Conservation (phyloP, 139 green algal genomes). For the Deuterostichococcus epilithicus region DNA sequence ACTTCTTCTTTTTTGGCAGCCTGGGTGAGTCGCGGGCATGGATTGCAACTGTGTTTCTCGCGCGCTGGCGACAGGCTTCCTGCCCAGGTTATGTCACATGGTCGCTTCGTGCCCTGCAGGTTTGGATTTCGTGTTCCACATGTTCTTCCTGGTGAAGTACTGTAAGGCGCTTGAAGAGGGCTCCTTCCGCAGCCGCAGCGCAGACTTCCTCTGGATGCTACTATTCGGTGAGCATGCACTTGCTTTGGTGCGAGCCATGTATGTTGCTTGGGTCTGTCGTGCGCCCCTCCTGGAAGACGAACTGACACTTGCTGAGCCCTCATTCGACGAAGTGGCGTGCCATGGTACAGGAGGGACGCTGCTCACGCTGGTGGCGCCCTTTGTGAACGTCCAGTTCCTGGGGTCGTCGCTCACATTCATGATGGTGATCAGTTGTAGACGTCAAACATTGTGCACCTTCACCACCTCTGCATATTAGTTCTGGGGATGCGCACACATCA, state of each 20-base stretch:
- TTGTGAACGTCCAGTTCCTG: constrained; percentile 95
- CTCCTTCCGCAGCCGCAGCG: constrained; percentile 84
- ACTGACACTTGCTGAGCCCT: no score
- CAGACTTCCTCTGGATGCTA: constrained; percentile 99
- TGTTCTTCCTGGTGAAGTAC: constrained; percentile 99
- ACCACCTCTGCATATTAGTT: no score
- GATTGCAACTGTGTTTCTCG: neutral
- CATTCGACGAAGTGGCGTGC: no score
- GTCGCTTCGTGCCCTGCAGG: constrained; percentile 47
- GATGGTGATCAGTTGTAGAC: constrained; percentile 60
- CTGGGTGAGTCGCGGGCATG: no score
- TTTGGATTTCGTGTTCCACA: constrained; percentile 99
- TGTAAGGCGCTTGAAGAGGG: constrained; percentile 94
- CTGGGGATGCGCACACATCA: no score
- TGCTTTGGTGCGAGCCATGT: neutral
- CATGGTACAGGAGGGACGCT: constrained; percentile 60
- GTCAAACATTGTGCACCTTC: no score
- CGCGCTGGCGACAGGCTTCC: neutral
- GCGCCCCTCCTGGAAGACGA: no score
- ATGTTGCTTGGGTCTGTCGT: neutral
- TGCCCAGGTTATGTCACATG: neutral
- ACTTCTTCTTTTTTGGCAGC: constrained; percentile 98
- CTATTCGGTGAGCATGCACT: constrained; percentile 63
- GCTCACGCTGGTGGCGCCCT: constrained; percentile 76
- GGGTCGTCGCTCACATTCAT: constrained; percentile 96